phyloP scores from a whole-genome alignment of 768 basidiomycete genomes.

The Lactarius psammicola region DNA sequence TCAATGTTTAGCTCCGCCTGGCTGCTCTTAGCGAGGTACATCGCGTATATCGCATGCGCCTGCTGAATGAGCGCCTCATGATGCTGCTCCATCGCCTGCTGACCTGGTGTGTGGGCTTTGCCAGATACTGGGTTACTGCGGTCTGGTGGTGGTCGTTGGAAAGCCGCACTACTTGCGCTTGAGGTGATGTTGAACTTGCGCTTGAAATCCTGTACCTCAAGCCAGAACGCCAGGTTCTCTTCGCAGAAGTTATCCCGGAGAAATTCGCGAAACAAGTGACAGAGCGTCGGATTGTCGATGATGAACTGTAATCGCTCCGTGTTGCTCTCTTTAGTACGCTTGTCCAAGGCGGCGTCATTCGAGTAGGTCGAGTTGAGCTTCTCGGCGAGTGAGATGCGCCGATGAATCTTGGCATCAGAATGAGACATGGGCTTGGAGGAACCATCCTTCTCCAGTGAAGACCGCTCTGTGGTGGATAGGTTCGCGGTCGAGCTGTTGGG shows the following conservation, averaged over 20 bases:
- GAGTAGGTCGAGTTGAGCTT: constrained; percentile 59
- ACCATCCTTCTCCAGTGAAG: constrained; percentile 57
- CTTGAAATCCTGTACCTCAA: constrained; percentile 97
- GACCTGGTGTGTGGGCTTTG: constrained; percentile 59
- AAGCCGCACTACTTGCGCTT: constrained; percentile 44
- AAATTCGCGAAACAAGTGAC: constrained; percentile 92
- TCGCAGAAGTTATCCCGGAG: constrained; percentile 94
- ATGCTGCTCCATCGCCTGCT: constrained; percentile 93
- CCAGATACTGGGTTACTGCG: constrained; percentile 35
- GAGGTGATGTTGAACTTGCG: constrained; percentile 94
- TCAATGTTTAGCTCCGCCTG: constrained; percentile 98
- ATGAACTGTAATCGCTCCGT: constrained; percentile 89
- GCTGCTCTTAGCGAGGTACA: constrained; percentile 92
- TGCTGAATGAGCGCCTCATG: constrained; percentile 94
- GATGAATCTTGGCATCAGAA: constrained; percentile 67
- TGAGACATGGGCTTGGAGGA: constrained; percentile 35
- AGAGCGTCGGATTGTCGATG: constrained; percentile 85
- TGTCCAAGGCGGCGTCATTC: constrained; percentile 45
- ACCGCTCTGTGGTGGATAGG: constrained; percentile 46
- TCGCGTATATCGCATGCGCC: constrained; percentile 91
- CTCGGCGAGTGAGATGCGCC: constrained; percentile 75
- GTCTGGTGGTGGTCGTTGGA: constrained; percentile 51
- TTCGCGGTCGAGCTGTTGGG: constrained; percentile 66
- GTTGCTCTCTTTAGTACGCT: constrained; percentile 79
- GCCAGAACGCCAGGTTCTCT: constrained; percentile 96